Base-by-base conservation (phyloP, 441 rosid species). In the Pelargonium citronellum region DNA sequence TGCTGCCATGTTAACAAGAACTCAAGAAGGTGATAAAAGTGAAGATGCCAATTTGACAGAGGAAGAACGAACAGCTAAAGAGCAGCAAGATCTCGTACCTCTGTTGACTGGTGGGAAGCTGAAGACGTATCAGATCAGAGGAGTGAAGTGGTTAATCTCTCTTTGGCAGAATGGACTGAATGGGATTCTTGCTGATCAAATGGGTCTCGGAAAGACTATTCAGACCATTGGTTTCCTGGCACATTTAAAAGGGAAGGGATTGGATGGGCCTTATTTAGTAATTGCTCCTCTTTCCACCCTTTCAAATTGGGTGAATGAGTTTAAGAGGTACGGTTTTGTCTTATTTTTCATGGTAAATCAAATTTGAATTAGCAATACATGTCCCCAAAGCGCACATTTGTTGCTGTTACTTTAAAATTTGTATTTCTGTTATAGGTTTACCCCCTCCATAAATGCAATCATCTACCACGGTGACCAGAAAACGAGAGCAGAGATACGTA, bases 131-230 rank as follows among this genome's bases (percentile, higher is more conserved):
- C 99, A 95, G 78, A 79, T 95, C 27, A 92, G 89, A 87, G 99
- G 99, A 24, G 91, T 95, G 64, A 95, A 92, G 73, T 95, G 99
- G 99, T 80, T 95, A 69, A 89, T 95, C 73, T 95, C 99, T 10
- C 71, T 95, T 66, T 95, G 98, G 98, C 92, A 89, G 74, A 95
- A 95, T 81, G 99, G 99, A 49, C 81, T 95, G 71, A 92, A 95
- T 82, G 98, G 99, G 47, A 95, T 95, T 73, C 89, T 95, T 73
- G 99, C 99, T 34, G 99, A 95, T 83, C 99, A 95, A 81, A 95
- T 91, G 99, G 99, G 99, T 12, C 92, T 95, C n/a, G 99, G 99
- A 78, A 95, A 95, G 88, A 92, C 99, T 0, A 92, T 95, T 78
- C 99, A 95, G 77, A 90, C 98, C 17, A 92, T 95, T 70, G 92